Evolutionary conservation across 1,284 basidiomycete genomes (phyloP).

Genomic region (Cryptococcus sp.): DNA sequence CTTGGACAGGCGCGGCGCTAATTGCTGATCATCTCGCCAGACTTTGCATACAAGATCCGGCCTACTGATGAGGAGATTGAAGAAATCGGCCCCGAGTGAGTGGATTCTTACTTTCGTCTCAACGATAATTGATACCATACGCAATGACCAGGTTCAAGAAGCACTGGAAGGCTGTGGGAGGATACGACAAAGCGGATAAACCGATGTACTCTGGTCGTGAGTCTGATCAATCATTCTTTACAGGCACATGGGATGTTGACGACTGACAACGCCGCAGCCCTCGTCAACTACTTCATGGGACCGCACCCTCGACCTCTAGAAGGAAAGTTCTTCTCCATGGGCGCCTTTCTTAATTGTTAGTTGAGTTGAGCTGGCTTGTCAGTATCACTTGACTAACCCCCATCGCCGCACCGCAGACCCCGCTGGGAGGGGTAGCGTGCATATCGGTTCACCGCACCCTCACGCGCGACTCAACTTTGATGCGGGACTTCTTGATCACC

Average conservation of each 20-base stretch:
- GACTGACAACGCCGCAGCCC: conserved; percentile 16
- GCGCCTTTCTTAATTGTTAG: conserved; percentile 22
- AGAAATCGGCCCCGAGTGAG: conserved; percentile 16
- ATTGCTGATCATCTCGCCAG: too few species aligned
- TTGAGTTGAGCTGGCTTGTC: too few species aligned
- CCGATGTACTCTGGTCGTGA: conserved; percentile 17
- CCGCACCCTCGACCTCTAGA: conserved; percentile 6
- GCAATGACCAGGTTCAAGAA: conserved; percentile 6
- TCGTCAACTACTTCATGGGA: conserved; percentile 2
- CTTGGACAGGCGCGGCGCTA: too few species aligned
- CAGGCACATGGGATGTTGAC: not conserved
- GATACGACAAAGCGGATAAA: conserved; percentile 19
- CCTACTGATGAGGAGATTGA: conserved; percentile 20
- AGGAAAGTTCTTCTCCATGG: conserved; percentile 25
- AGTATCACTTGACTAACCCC: not conserved
- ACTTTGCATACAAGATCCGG: conserved; percentile 19
- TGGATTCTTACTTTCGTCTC: too few species aligned
- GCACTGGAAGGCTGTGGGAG: conserved; percentile 16
- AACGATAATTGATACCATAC: too few species aligned
- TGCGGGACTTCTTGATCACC: conserved; percentile 28
- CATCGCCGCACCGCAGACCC: conserved; percentile 20
- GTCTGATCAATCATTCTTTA: not conserved
- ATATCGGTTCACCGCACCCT: conserved; percentile 31
- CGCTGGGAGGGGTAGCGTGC: conserved; percentile 28
- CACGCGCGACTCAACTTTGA: conserved; percentile 28